Evolutionary conservation across 1,139 yeast species (phyloP).

Genomic region (Yamadazyma jaroonii): DNA sequence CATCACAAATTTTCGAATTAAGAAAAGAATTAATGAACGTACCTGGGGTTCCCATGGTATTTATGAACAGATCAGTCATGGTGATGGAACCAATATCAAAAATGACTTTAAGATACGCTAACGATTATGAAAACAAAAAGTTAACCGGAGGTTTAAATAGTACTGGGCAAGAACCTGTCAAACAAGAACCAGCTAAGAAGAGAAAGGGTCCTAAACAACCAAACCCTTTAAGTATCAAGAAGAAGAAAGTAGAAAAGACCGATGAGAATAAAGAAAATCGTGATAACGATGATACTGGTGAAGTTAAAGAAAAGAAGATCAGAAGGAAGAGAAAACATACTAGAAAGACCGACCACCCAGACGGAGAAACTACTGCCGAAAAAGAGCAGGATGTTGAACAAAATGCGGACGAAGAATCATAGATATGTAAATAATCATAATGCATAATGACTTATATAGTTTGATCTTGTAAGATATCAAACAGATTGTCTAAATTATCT

Average conservation of each 20-base stretch:
- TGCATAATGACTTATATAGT: constrained; percentile 8
- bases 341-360: constrained; percentile 6
- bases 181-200: constrained; percentile 35
- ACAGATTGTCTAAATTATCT: constrained; percentile 14
- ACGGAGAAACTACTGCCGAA: constrained; percentile 3
- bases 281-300: constrained; percentile 7
- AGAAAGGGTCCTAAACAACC: constrained; percentile 76
- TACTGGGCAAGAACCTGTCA: constrained; percentile 23
- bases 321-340: constrained; percentile 16
- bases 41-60: constrained; percentile 89
- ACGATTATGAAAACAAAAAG: constrained; percentile 59
- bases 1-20: constrained; percentile 71
- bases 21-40: constrained; percentile 66
- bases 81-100: constrained; percentile 90
- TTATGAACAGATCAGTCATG: constrained; percentile 89
- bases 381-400: not conserved
- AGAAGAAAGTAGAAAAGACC: constrained; percentile 42
- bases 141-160: constrained; percentile 76
- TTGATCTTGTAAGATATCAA: constrained; percentile 12
- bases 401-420: too few relatives aligned
- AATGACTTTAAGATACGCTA: constrained; percentile 59
- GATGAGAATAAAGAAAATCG: constrained; percentile 8
- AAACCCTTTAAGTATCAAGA: constrained; percentile 79
- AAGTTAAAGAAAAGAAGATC: constrained; percentile 31
- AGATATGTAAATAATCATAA: not conserved